phyloP scores from a whole-genome alignment of 2,329 filamentous ascomycete genomes.

The Cryphonectria carpinicola region DNA sequence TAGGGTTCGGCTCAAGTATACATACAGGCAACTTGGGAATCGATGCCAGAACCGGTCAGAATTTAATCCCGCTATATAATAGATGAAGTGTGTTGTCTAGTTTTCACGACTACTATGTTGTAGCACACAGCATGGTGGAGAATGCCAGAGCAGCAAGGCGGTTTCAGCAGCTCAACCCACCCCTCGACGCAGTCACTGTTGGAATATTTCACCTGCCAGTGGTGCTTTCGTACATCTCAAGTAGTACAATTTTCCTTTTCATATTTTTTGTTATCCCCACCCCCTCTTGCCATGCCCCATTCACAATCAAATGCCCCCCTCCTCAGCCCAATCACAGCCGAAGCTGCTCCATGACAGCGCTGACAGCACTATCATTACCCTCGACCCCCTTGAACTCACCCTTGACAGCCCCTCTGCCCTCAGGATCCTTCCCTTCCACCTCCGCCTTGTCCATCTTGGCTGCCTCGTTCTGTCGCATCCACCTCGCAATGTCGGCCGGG shows the following conservation, averaged over 20 bases:
- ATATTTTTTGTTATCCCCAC: not conserved
- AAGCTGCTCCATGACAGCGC: conserved; percentile 8
- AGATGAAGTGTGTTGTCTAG: no score
- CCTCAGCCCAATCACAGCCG: not conserved
- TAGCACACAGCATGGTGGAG: not conserved
- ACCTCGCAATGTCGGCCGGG: conserved; percentile 42
- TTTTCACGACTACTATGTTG: no score
- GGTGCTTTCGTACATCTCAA: not conserved
- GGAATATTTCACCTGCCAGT: not conserved
- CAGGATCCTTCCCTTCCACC: not conserved
- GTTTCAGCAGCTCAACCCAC: not conserved
- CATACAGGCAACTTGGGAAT: no score
- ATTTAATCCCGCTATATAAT: no score
- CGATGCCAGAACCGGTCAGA: no score
- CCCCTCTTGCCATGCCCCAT: not conserved
- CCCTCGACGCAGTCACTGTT: not conserved
- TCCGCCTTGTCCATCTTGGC: not conserved
- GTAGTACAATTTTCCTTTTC: not conserved
- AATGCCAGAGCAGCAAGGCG: not conserved
- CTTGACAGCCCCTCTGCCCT: not conserved
- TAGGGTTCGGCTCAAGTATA: no score
- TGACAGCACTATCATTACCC: not conserved
- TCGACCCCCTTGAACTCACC: not conserved
- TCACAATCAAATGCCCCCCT: not conserved
- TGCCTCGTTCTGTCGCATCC: no score